Conservation (phyloP, 1,284 basidiomycete species). For the Ganoderma multipileum region DNA sequence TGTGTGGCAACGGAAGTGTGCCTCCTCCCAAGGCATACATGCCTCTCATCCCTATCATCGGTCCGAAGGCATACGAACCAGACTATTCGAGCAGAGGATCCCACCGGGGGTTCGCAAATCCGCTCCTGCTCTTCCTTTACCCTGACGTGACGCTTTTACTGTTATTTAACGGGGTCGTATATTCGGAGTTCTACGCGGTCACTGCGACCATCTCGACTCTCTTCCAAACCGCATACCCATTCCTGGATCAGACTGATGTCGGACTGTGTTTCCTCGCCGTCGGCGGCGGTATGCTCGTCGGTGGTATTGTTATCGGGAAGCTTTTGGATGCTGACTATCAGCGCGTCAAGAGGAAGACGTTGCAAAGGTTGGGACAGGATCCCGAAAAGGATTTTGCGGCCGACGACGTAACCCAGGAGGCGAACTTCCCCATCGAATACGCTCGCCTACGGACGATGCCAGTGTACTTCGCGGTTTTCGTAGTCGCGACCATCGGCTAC, state of each 20-base stretch:
- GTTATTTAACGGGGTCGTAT: slow-evolving; percentile 63
- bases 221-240: slow-evolving; percentile 65
- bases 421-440: slow-evolving; percentile 63
- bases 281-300: slow-evolving; percentile 63
- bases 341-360: slow-evolving; percentile 43
- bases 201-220: slow-evolving; percentile 70
- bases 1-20: slow-evolving; percentile 67
- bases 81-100: slow-evolving; percentile 39
- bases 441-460: slow-evolving; percentile 57
- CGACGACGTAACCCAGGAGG: slow-evolving; percentile 42
- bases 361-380: slow-evolving; percentile 31
- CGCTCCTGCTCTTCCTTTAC: slow-evolving; percentile 62
- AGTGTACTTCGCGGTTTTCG: slow-evolving; percentile 48
- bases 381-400: slow-evolving; percentile 33
- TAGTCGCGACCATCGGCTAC: slow-evolving; percentile 57
- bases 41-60: slow-evolving; percentile 64
- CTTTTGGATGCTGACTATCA: slow-evolving; percentile 65
- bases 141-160: slow-evolving; percentile 70
- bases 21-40: slow-evolving; percentile 53
- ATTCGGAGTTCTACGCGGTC: slow-evolving; percentile 70
- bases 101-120: slow-evolving; percentile 55
- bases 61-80: slow-evolving; percentile 37
- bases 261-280: slow-evolving; percentile 77
- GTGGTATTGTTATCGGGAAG: slow-evolving; percentile 55
- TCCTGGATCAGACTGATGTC: slow-evolving; percentile 64